Conservation (phyloP, 2,329 filamentous ascomycete species). For the Sordariomycetes sp. region DNA sequence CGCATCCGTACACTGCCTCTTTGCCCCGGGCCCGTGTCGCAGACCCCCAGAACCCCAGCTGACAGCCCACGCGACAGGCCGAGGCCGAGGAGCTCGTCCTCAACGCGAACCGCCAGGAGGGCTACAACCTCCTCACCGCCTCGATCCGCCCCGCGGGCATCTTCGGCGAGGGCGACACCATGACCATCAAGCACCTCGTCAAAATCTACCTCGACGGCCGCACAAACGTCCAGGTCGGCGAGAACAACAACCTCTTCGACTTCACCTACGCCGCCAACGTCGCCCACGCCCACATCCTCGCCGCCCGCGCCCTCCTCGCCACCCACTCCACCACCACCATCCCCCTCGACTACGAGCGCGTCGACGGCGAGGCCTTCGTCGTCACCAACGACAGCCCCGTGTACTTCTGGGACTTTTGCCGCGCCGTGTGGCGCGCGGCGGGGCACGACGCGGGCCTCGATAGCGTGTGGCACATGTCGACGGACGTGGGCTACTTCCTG, state of each 20-base stretch:
- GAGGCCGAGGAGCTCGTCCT: slow-evolving; percentile 73
- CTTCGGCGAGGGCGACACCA: slow-evolving; percentile 79
- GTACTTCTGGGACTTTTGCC: slow-evolving; percentile 83
- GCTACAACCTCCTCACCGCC: slow-evolving; percentile 56
- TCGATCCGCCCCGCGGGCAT: slow-evolving; percentile 79
- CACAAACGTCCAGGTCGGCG: slow-evolving; percentile 68
- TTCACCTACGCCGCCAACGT: slow-evolving; percentile 53
- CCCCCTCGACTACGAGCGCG: slow-evolving; percentile 57
- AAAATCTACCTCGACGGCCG: slow-evolving; percentile 55
- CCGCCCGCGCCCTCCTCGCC: slow-evolving; percentile 56
- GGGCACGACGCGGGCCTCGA: slow-evolving; percentile 37
- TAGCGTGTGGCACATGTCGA: slow-evolving; percentile 40
- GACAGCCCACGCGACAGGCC: slow-evolving; percentile 30
- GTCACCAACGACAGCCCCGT: slow-evolving; percentile 81
- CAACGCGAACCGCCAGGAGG: slow-evolving; percentile 50
- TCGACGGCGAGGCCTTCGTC: slow-evolving; percentile 80
- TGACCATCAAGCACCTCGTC: slow-evolving; percentile 61
- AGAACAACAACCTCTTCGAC: slow-evolving; percentile 50
- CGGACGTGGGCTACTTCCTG: slow-evolving; percentile 34
- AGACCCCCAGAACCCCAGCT: not conserved
- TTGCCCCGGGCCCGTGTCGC: not conserved
- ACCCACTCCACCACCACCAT: slow-evolving; percentile 37
- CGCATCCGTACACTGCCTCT: not conserved
- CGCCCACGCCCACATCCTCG: slow-evolving; percentile 70
- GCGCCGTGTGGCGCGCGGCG: slow-evolving; percentile 59